These are phyloP conservation scores for Rhodosporidiobolus sp. DNA, from an alignment of 768 basidiomycete genomes.

Conservation along the genomic window DNA sequence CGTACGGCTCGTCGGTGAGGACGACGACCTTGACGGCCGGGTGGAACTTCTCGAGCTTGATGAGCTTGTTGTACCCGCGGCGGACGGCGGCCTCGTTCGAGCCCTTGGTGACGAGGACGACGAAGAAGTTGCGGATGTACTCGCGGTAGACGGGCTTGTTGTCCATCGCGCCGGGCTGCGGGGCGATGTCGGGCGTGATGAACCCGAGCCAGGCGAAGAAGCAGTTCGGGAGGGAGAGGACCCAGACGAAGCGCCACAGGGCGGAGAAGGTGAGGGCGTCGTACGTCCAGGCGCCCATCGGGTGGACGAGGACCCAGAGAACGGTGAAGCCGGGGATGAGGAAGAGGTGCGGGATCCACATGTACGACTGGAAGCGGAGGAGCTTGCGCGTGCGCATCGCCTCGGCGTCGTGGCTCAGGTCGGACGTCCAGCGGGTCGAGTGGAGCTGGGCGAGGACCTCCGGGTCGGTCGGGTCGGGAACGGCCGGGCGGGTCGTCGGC, in stretches of 20 bases:
- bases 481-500: slow-evolving; percentile 42
- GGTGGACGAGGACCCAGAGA: slow-evolving; percentile 44
- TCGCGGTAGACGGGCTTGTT: slow-evolving; percentile 46
- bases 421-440: slow-evolving; percentile 46
- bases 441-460: slow-evolving; percentile 46
- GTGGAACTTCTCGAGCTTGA: slow-evolving; percentile 47
- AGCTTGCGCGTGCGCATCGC: slow-evolving; percentile 44
- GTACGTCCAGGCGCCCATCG: slow-evolving; percentile 44
- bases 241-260: slow-evolving; percentile 47
- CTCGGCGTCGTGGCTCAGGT: slow-evolving; percentile 44
- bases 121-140: slow-evolving; percentile 48
- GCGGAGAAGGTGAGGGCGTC: slow-evolving; percentile 45
- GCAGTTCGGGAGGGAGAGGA: slow-evolving; percentile 47
- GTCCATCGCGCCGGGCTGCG: slow-evolving; percentile 40
- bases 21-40: slow-evolving; percentile 47
- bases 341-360: slow-evolving; percentile 46
- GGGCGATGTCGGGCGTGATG: slow-evolving; percentile 46
- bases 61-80: slow-evolving; percentile 46
- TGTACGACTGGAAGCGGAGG: slow-evolving; percentile 43
- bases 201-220: slow-evolving; percentile 46
- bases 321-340: slow-evolving; percentile 45
- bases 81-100: slow-evolving; percentile 47
- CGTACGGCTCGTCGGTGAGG: slow-evolving; percentile 45
- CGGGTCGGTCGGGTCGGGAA: slow-evolving; percentile 45
- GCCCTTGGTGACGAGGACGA: slow-evolving; percentile 48